Conservation (phyloP, 2,329 filamentous ascomycete genomes). For the Fusarium sp. region DNA sequence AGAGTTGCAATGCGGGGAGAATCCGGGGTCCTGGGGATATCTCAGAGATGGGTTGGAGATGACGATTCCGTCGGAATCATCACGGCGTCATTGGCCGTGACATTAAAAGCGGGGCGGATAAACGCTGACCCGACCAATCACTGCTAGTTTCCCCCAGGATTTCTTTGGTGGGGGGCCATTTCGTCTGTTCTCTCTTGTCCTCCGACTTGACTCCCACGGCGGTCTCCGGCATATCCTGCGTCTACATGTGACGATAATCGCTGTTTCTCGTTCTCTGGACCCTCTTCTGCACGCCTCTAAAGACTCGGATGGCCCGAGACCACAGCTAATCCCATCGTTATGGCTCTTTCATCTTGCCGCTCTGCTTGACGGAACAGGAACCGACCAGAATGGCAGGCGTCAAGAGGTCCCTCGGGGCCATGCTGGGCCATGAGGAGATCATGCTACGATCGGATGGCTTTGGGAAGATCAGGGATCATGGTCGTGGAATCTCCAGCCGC, state of each 20-base stretch:
- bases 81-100: constrained; percentile 28
- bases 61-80: constrained; percentile 22
- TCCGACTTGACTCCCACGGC: constrained; percentile 5
- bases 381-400: constrained; percentile 50
- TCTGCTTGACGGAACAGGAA: constrained; percentile 39
- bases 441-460: constrained; percentile 31
- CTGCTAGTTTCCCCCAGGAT: not conserved
- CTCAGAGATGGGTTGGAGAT: constrained; percentile 31
- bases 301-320: not conserved
- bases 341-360: constrained; percentile 26
- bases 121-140: constrained; percentile 42
- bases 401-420: constrained; percentile 53
- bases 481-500: constrained; percentile 26
- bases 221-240: constrained; percentile 6
- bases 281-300: not conserved
- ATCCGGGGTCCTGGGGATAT: constrained; percentile 41
- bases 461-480: constrained; percentile 23
- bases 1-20: constrained; percentile 42
- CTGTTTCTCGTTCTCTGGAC: not conserved
- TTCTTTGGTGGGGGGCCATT: constrained; percentile 30
- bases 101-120: constrained; percentile 32
- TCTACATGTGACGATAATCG: constrained; percentile 6
- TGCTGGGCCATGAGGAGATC: constrained; percentile 47
- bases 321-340: constrained; percentile 9
- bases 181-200: constrained; percentile 1